These are phyloP conservation scores for Blastomyces gilchristii DNA, from an alignment of 2,329 filamentous ascomycete genomes.

Conservation along the genomic window DNA sequence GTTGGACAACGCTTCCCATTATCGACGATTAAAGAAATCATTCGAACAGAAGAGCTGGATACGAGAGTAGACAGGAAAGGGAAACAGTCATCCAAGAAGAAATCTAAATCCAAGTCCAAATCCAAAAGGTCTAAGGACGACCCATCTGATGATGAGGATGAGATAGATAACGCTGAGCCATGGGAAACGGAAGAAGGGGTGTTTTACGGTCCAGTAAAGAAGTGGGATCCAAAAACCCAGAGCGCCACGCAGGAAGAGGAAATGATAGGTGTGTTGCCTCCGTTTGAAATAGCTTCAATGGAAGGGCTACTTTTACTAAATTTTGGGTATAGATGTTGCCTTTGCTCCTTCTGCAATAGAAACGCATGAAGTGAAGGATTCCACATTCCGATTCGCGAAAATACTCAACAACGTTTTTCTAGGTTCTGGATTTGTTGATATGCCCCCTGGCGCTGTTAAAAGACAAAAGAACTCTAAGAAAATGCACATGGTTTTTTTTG, in stretches of 20 bases:
- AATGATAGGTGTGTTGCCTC: slow-evolving; percentile 27
- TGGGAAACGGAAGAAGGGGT: slow-evolving; percentile 36
- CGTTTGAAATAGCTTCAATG: slow-evolving; percentile 4
- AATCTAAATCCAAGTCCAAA: slow-evolving; percentile 26
- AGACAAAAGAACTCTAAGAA: slow-evolving; percentile 81
- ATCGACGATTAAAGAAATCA: slow-evolving; percentile 63
- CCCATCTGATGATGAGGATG: slow-evolving; percentile 29
- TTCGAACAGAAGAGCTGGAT: slow-evolving; percentile 58
- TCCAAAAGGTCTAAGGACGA: slow-evolving; percentile 30
- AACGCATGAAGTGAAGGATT: slow-evolving; percentile 49
- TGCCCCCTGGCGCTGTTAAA: slow-evolving; percentile 75
- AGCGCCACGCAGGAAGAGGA: slow-evolving; percentile 31
- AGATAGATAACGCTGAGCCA: slow-evolving; percentile 31
- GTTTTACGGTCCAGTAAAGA: slow-evolving; percentile 35
- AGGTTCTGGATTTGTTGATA: slow-evolving; percentile 78
- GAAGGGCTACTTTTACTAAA: slow-evolving; percentile 17
- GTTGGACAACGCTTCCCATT: slow-evolving; percentile 51
- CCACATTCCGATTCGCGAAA: slow-evolving; percentile 80
- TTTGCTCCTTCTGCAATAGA: slow-evolving; percentile 49
- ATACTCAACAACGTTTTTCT: slow-evolving; percentile 76
- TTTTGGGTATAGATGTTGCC: slow-evolving; percentile 43
- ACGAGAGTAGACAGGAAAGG: slow-evolving; percentile 24
- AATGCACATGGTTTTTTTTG: slow-evolving; percentile 97
- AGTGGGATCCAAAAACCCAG: slow-evolving; percentile 35
- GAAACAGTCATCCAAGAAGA: slow-evolving; percentile 29